These are phyloP conservation scores for Fusarium humuli DNA, from an alignment of 2,329 filamentous ascomycete genomes.

Conservation along the genomic window DNA sequence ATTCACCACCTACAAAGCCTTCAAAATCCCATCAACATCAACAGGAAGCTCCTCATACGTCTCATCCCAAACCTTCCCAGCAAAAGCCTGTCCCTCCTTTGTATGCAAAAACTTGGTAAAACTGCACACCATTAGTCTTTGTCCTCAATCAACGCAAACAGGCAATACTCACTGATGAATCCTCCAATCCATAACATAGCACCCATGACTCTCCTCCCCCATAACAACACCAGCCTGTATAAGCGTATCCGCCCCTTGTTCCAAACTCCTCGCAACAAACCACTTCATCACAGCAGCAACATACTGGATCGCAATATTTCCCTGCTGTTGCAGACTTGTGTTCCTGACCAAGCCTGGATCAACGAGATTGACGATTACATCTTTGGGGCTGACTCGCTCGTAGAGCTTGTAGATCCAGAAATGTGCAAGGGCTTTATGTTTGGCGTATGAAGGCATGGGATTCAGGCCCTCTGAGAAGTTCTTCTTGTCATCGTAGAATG, in stretches of 20 bases:
- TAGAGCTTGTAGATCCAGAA: constrained; percentile 53
- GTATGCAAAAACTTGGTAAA: constrained; percentile 51
- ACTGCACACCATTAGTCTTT: constrained; percentile 40
- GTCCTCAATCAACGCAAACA: too few relatives aligned
- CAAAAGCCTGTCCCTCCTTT: constrained; percentile 50
- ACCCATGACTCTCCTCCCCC: constrained; percentile 41
- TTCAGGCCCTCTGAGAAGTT: constrained; percentile 34
- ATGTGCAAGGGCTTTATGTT: constrained; percentile 50
- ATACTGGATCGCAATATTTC: constrained; percentile 29
- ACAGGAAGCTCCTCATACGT: constrained; percentile 52
- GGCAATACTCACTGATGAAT: constrained; percentile 40
- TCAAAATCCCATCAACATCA: constrained; percentile 32
- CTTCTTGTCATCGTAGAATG: constrained; percentile 48
- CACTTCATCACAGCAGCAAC: constrained; percentile 14
- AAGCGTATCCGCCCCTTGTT: constrained; percentile 35
- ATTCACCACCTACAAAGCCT: constrained; percentile 11
- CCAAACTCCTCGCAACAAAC: constrained; percentile 24
- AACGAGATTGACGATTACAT: constrained; percentile 60
- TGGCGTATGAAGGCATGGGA: constrained; percentile 38
- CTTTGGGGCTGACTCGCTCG: constrained; percentile 53
- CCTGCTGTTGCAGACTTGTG: constrained; percentile 55
- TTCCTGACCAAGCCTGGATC: constrained; percentile 59
- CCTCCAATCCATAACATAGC: constrained; percentile 43
- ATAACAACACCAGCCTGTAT: constrained; percentile 40
- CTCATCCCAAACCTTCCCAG: constrained; percentile 55